These are phyloP conservation scores for Gossypium thurberi DNA, from an alignment of 345 rosid genomes.

Conservation along the genomic window DNA sequence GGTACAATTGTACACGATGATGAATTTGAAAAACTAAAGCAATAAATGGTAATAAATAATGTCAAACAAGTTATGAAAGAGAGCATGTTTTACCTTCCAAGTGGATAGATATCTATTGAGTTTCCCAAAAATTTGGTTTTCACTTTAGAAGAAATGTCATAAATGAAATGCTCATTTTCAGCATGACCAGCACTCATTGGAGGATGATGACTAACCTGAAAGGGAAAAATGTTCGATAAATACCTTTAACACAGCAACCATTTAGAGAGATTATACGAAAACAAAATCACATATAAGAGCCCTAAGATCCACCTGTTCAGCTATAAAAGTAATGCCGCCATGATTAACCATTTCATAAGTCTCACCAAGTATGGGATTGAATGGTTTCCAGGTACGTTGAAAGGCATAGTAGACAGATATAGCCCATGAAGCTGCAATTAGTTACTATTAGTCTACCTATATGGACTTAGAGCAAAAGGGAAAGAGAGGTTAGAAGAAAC, in stretches of 20 bases:
- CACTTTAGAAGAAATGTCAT: slow-evolving; percentile 72
- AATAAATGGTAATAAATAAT: not conserved
- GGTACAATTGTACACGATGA: not conserved
- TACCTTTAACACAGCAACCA: not conserved
- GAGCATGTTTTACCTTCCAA: slow-evolving; percentile 47
- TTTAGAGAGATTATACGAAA: not conserved
- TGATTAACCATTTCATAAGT: slow-evolving; percentile 84
- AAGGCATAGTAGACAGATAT: slow-evolving; percentile 82
- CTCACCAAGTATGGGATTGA: slow-evolving; percentile 97
- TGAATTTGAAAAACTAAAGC: not conserved
- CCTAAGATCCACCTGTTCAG: slow-evolving; percentile 66
- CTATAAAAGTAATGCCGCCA: slow-evolving; percentile 60
- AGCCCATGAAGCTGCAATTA: slow-evolving; percentile 79
- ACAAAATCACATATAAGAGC: not conserved
- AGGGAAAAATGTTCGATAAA: not conserved
- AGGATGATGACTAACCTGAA: slow-evolving; percentile 82
- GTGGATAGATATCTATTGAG: slow-evolving; percentile 71
- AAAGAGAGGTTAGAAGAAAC: slow-evolving; percentile 10
- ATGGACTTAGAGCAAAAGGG: not conserved
- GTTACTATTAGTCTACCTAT: slow-evolving; percentile 12
- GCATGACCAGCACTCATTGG: slow-evolving; percentile 83
- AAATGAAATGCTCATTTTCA: slow-evolving; percentile 73
- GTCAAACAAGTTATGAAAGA: not conserved
- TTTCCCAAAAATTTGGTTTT: slow-evolving; percentile 77
- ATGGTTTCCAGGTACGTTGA: slow-evolving; percentile 97